Conservation (phyloP, 805 yeast genomes). For the Suhomyces vadensis region DNA sequence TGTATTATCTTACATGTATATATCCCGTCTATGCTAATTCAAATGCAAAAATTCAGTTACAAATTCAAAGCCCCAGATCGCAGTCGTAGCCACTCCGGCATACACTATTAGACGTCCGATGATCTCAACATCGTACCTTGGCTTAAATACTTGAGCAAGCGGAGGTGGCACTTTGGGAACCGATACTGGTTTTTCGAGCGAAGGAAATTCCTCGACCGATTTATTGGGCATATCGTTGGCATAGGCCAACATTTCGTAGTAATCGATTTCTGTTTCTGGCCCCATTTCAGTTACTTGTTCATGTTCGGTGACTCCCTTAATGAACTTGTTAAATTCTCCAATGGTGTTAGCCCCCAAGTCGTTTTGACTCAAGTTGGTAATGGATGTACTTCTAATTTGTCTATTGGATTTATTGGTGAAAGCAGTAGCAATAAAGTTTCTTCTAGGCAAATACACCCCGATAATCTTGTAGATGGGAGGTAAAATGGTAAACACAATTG, state of each 20-base stretch:
- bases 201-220: slow-evolving; percentile 22
- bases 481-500: slow-evolving; percentile 55
- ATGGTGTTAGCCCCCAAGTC: slow-evolving; percentile 12
- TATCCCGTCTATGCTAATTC: slow-evolving; percentile 5
- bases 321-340: slow-evolving; percentile 26
- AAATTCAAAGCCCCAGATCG: slow-evolving; percentile 45
- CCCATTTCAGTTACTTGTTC: slow-evolving; percentile 24
- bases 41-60: slow-evolving; percentile 20
- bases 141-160: slow-evolving; percentile 48
- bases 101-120: slow-evolving; percentile 76
- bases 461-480: slow-evolving; percentile 56
- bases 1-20: background rate
- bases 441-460: slow-evolving; percentile 41
- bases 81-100: slow-evolving; percentile 70
- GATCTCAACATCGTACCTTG: slow-evolving; percentile 73
- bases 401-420: slow-evolving; percentile 31
- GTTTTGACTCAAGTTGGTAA: slow-evolving; percentile 35
- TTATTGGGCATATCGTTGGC: slow-evolving; percentile 14
- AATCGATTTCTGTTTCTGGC: slow-evolving; percentile 42
- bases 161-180: slow-evolving; percentile 19
- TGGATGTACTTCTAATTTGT: slow-evolving; percentile 40
- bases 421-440: slow-evolving; percentile 40
- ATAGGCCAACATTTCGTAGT: slow-evolving; percentile 41
- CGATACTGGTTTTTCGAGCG: slow-evolving; percentile 21
- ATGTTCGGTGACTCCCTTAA: slow-evolving; percentile 25